These are phyloP conservation scores for Ceratocystis harringtonii DNA, from an alignment of 2,329 filamentous ascomycete species.

Conservation along the genomic window DNA sequence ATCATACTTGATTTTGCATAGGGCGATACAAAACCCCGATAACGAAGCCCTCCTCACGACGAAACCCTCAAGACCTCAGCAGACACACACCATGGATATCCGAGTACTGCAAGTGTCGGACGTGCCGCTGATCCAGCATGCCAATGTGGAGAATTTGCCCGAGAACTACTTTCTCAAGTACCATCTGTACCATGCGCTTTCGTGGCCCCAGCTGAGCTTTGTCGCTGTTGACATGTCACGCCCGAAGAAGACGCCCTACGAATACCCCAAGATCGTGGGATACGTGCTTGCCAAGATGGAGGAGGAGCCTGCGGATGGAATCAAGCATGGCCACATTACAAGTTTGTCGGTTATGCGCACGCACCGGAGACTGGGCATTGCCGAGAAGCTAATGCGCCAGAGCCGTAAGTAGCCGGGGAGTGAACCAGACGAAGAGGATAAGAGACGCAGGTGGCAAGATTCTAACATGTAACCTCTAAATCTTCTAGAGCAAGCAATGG, in stretches of 20 bases:
- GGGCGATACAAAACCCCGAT: background rate
- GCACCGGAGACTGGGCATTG: constrained; percentile 76
- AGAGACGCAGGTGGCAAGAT: background rate
- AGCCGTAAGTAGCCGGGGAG: constrained; percentile 48
- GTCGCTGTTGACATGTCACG: constrained; percentile 86
- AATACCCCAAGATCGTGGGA: constrained; percentile 93
- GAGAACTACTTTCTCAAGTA: constrained; percentile 99
- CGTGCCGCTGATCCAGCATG: constrained; percentile 86
- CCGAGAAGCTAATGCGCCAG: constrained; percentile 95
- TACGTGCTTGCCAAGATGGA: constrained; percentile 99
- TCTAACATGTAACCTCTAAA: no score
- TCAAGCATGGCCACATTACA: constrained; percentile 93
- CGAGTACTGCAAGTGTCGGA: constrained; percentile 69
- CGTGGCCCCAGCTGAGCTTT: constrained; percentile 94
- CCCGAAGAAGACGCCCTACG: constrained; percentile 60
- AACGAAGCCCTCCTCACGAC: background rate
- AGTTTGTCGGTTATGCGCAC: constrained; percentile 92
- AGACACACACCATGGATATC: constrained; percentile 56
- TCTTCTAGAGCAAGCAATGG: constrained; percentile 73
- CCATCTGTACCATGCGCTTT: constrained; percentile 97
- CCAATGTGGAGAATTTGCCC: constrained; percentile 95
- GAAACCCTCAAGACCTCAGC: background rate
- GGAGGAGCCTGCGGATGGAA: constrained; percentile 81
- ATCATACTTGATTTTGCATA: background rate
- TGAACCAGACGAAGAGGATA: background rate